Percentiles rank a stretch among this genome's conserved stretches.
Conservation (phyloP, 805 yeast genomes). For the Barnettozyma wickerhamii region DNA sequence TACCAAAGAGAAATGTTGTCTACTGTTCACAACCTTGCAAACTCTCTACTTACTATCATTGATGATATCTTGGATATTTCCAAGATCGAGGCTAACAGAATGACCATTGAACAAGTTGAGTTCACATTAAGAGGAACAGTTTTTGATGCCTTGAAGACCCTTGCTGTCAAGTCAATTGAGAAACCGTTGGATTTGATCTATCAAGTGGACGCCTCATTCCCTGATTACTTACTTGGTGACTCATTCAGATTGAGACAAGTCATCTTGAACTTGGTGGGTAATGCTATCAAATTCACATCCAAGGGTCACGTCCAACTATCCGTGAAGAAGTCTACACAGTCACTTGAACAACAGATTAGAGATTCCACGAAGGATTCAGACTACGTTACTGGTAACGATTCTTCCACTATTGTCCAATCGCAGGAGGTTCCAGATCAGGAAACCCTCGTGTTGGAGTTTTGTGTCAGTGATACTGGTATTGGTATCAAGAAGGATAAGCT, state of each 20-base stretch:
- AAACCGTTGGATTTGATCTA: conserved; percentile 76
- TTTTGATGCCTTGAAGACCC: conserved; percentile 82
- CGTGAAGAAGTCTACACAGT: conserved; percentile 49
- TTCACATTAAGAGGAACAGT: conserved; percentile 83
- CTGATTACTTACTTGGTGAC: conserved; percentile 82
- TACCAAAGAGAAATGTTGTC: conserved; percentile 89
- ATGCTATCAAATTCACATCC: conserved; percentile 84
- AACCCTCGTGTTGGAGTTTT: conserved; percentile 65
- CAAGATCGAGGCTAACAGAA: conserved; percentile 87
- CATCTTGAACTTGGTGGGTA: conserved; percentile 79
- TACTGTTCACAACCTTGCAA: conserved; percentile 84
- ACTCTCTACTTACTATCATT: conserved; percentile 77
- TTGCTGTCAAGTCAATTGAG: conserved; percentile 87
- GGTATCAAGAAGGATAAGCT: conserved; percentile 82
- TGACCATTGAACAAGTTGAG: conserved; percentile 88
- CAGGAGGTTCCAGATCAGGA: conserved; percentile 59
- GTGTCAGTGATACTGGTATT: conserved; percentile 88
- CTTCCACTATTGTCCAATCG: conserved; percentile 32
- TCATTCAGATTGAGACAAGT: conserved; percentile 86
- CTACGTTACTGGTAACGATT: conserved; percentile 23
- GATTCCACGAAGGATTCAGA: conserved; percentile 27
- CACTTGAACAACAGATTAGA: conserved; percentile 22
- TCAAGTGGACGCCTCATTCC: conserved; percentile 81
- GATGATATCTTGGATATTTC: conserved; percentile 90
- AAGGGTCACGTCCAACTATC: conserved; percentile 75